A percentile compares a stretch with the other conserved stretches of the same genome.
Evolutionary conservation across 2,329 filamentous ascomycete genomes (phyloP).

Genomic region (Clarireedia monteithiana): DNA sequence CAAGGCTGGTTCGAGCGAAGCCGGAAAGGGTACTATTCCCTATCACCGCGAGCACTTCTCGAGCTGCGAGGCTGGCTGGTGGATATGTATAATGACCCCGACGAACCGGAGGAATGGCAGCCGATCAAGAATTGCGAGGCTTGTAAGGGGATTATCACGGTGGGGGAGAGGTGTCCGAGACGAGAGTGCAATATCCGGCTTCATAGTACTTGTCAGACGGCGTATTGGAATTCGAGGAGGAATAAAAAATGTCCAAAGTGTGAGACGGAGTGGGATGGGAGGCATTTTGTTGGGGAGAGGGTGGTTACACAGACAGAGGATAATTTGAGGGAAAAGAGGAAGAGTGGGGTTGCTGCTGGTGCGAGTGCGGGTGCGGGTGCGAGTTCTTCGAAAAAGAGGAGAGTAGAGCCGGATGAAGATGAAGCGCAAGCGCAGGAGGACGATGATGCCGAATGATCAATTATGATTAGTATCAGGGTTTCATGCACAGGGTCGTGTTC

Average conservation of each 20-base stretch:
- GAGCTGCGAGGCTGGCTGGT: constrained; percentile 79
- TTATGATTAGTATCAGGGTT: neutral
- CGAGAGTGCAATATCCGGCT: constrained; percentile 61
- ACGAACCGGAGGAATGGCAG: constrained; percentile 52
- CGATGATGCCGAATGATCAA: neutral
- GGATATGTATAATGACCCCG: constrained; percentile 81
- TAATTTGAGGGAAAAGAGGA: constrained; percentile 26
- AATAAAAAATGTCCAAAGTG: constrained; percentile 59
- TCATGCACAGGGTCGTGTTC: neutral
- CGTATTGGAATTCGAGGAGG: constrained; percentile 56
- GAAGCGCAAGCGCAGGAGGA: neutral
- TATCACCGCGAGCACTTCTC: constrained; percentile 72
- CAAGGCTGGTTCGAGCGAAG: constrained; percentile 84
- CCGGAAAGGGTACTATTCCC: constrained; percentile 60
- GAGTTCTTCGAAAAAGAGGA: neutral
- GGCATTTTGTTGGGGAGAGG: constrained; percentile 28
- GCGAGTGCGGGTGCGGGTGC: constrained; percentile 7
- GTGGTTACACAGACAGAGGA: constrained; percentile 28
- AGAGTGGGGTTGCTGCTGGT: constrained; percentile 18
- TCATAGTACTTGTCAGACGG: constrained; percentile 68
- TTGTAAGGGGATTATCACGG: constrained; percentile 83
- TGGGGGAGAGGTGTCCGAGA: constrained; percentile 69
- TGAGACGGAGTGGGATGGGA: constrained; percentile 39
- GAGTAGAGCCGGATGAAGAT: constrained; percentile 12
- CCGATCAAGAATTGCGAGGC: constrained; percentile 82